These are phyloP conservation scores for Solanum hybrid DNA, from an alignment of 305 asterid species.

Conservation along the genomic window DNA sequence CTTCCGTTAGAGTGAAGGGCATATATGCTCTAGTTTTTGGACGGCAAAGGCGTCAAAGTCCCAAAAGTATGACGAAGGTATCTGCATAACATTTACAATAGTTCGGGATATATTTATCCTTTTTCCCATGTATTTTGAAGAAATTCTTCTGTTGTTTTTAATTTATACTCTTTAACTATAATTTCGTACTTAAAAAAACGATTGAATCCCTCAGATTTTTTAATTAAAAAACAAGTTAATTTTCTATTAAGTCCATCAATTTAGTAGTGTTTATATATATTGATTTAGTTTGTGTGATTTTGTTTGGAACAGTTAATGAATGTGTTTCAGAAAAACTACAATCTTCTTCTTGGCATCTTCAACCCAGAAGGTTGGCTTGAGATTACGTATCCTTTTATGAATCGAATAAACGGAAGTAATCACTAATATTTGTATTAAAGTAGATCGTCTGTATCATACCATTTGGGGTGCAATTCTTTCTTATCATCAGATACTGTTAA, in stretches of 20 bases:
- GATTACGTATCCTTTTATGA: slow-evolving; percentile 49
- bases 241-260: neutral
- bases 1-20: too few species aligned
- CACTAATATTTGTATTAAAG: neutral
- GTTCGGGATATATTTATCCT: too few species aligned
- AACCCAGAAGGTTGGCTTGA: slow-evolving; percentile 96
- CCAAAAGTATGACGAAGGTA: too few species aligned
- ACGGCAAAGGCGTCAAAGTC: too few species aligned
- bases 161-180: neutral
- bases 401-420: neutral
- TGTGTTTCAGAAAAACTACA: slow-evolving; percentile 70
- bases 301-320: slow-evolving; percentile 58
- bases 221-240: neutral
- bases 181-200: neutral
- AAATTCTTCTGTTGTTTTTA: neutral
- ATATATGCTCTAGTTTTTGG: too few species aligned
- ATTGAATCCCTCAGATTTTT: neutral
- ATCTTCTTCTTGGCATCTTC: slow-evolving; percentile 66
- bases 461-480: neutral
- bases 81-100: too few species aligned
- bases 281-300: neutral
- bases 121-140: too few species aligned
- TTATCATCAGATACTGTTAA: neutral
- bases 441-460: neutral
- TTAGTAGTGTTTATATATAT: neutral